phyloP scores from a whole-genome alignment of 2,329 filamentous ascomycete species.

The Aspergillus proliferans region DNA sequence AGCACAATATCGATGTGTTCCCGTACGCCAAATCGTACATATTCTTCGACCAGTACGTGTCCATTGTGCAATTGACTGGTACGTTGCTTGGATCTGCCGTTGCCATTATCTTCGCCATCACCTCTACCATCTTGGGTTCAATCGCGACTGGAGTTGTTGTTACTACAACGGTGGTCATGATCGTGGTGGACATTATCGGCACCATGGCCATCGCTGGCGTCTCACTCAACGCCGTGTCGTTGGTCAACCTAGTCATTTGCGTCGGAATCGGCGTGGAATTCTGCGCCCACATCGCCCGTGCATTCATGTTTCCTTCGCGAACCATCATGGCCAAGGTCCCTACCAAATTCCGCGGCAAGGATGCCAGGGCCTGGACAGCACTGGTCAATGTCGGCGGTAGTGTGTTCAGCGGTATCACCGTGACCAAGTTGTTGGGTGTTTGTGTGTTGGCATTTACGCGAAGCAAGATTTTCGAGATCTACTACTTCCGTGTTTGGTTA shows the following conservation, averaged over 20 bases:
- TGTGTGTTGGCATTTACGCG: conserved; percentile 87
- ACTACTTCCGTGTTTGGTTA: conserved; percentile 97
- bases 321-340: conserved; percentile 75
- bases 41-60: conserved; percentile 95
- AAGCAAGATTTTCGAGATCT: conserved; percentile 98
- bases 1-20: conserved; percentile 77
- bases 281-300: conserved; percentile 91
- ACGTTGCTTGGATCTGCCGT: conserved; percentile 76
- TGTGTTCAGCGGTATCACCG: conserved; percentile 91
- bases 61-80: conserved; percentile 72
- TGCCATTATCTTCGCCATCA: conserved; percentile 76
- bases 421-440: conserved; percentile 91
- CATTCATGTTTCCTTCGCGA: conserved; percentile 87
- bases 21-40: conserved; percentile 98
- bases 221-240: conserved; percentile 85
- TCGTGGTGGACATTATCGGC: conserved; percentile 85
- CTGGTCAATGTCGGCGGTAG: conserved; percentile 91
- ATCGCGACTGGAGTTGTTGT: conserved; percentile 74
- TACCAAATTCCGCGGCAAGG: conserved; percentile 69
- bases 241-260: conserved; percentile 95
- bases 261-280: conserved; percentile 96
- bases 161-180: conserved; percentile 85
- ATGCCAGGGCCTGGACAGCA: conserved; percentile 85
- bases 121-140: conserved; percentile 75
- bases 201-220: conserved; percentile 87